Base-by-base conservation (phyloP, 2,329 filamentous ascomycete species). In the Phaeophleospora eucalypticola region DNA sequence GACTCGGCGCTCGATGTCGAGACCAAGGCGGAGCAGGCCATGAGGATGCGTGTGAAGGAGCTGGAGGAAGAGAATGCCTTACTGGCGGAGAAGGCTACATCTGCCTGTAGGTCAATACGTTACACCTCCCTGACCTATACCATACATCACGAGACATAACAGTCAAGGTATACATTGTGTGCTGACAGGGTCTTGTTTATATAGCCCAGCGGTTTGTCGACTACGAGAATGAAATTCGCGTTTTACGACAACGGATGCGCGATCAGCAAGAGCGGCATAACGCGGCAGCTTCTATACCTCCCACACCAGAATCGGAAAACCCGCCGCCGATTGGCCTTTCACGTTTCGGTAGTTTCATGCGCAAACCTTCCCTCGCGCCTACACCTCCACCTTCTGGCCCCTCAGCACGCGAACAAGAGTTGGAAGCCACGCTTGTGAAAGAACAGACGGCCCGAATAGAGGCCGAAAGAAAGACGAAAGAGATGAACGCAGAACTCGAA, bases 171-270 rank as follows among this genome's bases (percentile, higher is more conserved):
- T 12, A 29, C 12, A 6, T 29, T 29, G n/a, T n/a, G n/a, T n/a
- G 17, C 36, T 37, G 18, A 37, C 36, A 18, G 6, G 12, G 7
- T 19, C n/a, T 37, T 19, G 10, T 37, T 21, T 27, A 17, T 29
- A 45, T 45, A 65, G 63, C 65, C 16, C 58, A 80, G 72, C 58
- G 59, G 63, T 74, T 81, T 53, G 84, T 86, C 61, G 84, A 89
- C 71, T 89, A 89, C 74, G 87, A 91, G 69, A 86, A 89, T 67
- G 84, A 89, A 65, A 76, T 89, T 34, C 74, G 80, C 36, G 72
- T 68, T 36, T 73, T 89, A 45, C 80, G 80, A 36, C 55, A 70
- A 68, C 60, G 62, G 57, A 34, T 65, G 15, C 56, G 61, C 24
- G 53, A 59, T 36, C 55, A 58, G 45, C 56, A 59, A 43, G 38